Base-by-base conservation (phyloP, 2,329 filamentous ascomycete genomes). In the Clathrospora elynae region DNA sequence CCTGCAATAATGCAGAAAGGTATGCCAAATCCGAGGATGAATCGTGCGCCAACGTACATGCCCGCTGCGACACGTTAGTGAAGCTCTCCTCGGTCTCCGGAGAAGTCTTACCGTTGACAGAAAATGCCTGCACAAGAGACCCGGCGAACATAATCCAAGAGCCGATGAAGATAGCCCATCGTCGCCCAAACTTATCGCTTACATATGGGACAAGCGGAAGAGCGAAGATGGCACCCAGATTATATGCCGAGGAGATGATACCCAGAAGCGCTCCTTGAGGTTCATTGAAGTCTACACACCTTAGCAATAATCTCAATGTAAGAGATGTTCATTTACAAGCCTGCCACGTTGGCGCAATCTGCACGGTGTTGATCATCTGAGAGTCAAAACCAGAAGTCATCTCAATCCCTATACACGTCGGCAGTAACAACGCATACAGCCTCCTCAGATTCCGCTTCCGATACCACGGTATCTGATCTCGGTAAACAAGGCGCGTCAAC, bases 21-120 rank as follows among this genome's bases (percentile, higher is more conserved):
- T 68, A 84, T 84, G 17, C 84, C 84, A 54, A 87, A 87, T 35
- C 85, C 85, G 5, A 85, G 74, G 29, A 84, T 66, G 52, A 82
- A 81, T 25, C 82, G 75, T 24, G 81, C 82, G n/a, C 71, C 76
- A 45, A 82, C 72, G 51, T 81, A 84, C 78, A 83, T 66, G 12
- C 46, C 50, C 36, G 57, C 59, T 62, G 20, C 23, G 9, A 5
- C 7, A n/a, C 6, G 24, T 58, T 11, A 55, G 44, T 18, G 29
- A 23, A 4, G n/a, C 5, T 20, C 14, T 11, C 4, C 13, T 5
- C 6, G 6, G 12, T 35, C 10, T 30, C 13, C 7, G 6, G 7
- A 17, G 5, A 19, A 10, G 8, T 3, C 17, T 5, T 53, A 59
- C 60, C 52, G 26, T 44, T 56, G 11, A 59, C 51, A 3, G 62